These are phyloP conservation scores for Knufia petricola DNA, from an alignment of 2,329 filamentous ascomycete species.

Conservation along the genomic window DNA sequence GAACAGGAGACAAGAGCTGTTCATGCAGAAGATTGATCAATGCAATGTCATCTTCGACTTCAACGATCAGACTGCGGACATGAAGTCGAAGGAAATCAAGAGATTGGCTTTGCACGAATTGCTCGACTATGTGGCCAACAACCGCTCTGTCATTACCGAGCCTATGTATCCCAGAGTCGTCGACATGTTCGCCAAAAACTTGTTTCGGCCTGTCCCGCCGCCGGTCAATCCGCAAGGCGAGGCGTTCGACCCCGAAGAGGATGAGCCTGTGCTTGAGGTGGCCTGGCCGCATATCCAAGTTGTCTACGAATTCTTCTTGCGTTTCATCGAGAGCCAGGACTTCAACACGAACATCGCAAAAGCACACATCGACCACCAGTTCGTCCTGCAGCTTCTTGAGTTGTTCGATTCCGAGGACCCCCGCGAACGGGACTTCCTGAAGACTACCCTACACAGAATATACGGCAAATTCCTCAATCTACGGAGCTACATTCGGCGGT, in stretches of 20 bases:
- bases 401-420: conserved; percentile 98
- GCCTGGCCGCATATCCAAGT: conserved; percentile 99
- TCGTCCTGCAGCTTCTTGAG: conserved; percentile 89
- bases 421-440: conserved; percentile 90
- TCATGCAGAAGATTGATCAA: conserved; percentile 99
- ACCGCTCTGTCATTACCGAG: conserved; percentile 95
- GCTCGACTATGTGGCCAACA: conserved; percentile 96
- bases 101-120: conserved; percentile 89
- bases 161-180: conserved; percentile 98
- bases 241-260: conserved; percentile 96
- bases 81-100: conserved; percentile 99
- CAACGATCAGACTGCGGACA: conserved; percentile 93
- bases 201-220: conserved; percentile 93
- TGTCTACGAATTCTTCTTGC: conserved; percentile 97
- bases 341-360: conserved; percentile 99
- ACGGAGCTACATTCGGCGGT: conserved; percentile 90
- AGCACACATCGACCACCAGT: conserved; percentile 95
- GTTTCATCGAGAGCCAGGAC: conserved; percentile 98
- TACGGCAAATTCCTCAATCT: conserved; percentile 99
- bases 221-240: conserved; percentile 97
- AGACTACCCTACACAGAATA: conserved; percentile 94
- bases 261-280: conserved; percentile 94
- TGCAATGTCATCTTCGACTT: conserved; percentile 99
- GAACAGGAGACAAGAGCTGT: conserved; percentile 87
- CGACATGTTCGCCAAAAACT: conserved; percentile 98